Conservation (phyloP, 148 eudicot genomes). For the Fagopyrum homotropicum region DNA sequence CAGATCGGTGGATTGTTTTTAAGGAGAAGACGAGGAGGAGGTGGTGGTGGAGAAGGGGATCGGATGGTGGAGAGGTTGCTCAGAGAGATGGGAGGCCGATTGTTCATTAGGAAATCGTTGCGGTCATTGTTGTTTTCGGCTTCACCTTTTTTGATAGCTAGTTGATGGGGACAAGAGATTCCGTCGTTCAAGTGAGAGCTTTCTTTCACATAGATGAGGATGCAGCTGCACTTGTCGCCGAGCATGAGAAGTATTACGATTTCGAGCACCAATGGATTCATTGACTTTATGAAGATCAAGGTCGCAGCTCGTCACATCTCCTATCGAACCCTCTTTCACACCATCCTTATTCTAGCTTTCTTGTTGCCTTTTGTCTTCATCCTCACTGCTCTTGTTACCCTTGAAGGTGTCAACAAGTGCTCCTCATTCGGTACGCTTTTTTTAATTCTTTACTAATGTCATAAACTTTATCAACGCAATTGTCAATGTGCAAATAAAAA, state of each 20-base stretch:
- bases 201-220: neutral
- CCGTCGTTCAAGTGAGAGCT: neutral
- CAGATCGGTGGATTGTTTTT: no score
- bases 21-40: no score
- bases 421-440: slow-evolving; percentile 12
- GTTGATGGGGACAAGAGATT: neutral
- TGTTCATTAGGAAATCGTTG: no score
- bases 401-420: slow-evolving; percentile 94
- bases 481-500: slow-evolving; percentile 18
- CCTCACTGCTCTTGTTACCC: slow-evolving; percentile 90
- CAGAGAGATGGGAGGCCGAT: no score
- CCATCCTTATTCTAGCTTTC: slow-evolving; percentile 78
- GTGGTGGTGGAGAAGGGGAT: no score
- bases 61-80: no score
- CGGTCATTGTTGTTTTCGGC: no score
- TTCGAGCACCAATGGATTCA: slow-evolving; percentile 58
- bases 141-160: neutral
- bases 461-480: no score
- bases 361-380: slow-evolving; percentile 88
- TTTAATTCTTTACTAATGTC: no score
- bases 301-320: slow-evolving; percentile 87
- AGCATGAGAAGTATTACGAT: slow-evolving; percentile 88
- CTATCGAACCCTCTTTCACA: slow-evolving; percentile 74
- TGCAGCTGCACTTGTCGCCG: no score
- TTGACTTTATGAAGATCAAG: slow-evolving; percentile 96